A percentile compares a stretch with the other conserved stretches of the same genome.
Conservation (phyloP, 768 basidiomycete species). For the Botryobasidium botryosum region DNA sequence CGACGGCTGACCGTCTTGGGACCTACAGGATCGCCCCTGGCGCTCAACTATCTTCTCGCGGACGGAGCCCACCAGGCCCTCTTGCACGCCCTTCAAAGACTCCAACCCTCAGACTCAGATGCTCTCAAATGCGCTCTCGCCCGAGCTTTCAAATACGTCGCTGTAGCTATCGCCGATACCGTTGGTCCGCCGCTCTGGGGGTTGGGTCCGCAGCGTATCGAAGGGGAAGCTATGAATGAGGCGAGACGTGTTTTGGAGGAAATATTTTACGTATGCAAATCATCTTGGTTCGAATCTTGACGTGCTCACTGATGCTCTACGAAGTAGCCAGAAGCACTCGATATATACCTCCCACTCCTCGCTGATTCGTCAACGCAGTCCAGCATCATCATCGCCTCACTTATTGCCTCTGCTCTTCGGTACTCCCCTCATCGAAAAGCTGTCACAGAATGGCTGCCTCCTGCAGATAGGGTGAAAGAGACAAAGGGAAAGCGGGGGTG, state of each 20-base stretch:
- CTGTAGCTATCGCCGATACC: constrained; percentile 3
- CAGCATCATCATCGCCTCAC: constrained; percentile 2
- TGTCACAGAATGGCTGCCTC: constrained; percentile 7
- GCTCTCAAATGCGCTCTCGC: constrained; percentile 1
- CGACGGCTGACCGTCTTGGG: not conserved
- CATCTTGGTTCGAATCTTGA: not conserved
- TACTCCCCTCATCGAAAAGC: constrained; percentile 1
- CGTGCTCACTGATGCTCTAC: not conserved
- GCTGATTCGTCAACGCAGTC: not conserved
- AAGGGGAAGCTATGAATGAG: constrained; percentile 1
- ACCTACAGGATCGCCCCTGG: not conserved
- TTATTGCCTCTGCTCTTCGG: constrained; percentile 5
- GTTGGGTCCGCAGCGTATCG: not conserved
- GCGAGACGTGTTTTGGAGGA: constrained; percentile 7
- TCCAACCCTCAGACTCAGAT: constrained; percentile 1
- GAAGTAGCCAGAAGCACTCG: constrained; percentile 7
- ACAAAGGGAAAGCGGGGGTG: constrained; percentile 48
- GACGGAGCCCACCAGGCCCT: not conserved
- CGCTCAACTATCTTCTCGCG: constrained; percentile 1
- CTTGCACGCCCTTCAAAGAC: constrained; percentile 5
- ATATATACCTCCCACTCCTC: constrained; percentile 8
- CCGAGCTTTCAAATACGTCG: constrained; percentile 9
- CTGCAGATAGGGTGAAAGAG: constrained; percentile 22
- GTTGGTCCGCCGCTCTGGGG: constrained; percentile 1
- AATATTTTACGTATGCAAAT: constrained; percentile 3